Percentiles rank a stretch among this genome's conserved stretches.
phyloP scores from a whole-genome alignment of 176 grass and related monocot genomes.

The Triticum dicoccoides region DNA sequence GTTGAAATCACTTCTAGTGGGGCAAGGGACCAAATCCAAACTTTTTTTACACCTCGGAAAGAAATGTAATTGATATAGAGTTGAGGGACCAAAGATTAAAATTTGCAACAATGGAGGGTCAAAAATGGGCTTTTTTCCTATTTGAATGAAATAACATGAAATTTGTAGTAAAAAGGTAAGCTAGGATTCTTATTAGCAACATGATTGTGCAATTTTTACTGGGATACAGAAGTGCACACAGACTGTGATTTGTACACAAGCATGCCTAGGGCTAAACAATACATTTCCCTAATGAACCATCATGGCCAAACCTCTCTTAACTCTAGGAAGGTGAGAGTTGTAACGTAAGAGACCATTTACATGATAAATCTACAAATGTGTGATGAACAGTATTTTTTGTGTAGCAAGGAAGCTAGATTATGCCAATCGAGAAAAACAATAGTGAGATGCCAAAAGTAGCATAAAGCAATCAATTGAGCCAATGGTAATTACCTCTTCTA shows the following conservation, averaged over 20 bases:
- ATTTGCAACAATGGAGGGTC: background rate
- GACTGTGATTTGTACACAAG: background rate
- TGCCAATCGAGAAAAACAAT: background rate
- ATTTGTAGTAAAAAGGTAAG: background rate
- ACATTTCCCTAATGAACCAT: background rate
- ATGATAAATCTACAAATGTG: background rate
- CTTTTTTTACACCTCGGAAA: background rate
- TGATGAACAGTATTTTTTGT: background rate
- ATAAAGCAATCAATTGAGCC: slow-evolving; percentile 1
- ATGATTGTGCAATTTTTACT: background rate
- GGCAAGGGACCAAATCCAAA: background rate
- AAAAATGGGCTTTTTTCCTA: background rate
- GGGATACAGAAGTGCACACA: too few species aligned
- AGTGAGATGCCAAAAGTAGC: background rate
- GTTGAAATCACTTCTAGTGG: background rate
- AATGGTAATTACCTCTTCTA: slow-evolving; percentile 70
- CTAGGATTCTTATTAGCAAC: background rate
- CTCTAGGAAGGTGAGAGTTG: background rate
- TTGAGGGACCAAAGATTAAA: background rate
- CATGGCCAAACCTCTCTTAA: background rate
- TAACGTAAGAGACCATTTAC: background rate
- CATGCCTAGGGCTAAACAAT: background rate
- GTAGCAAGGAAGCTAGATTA: background rate
- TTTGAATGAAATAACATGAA: background rate
- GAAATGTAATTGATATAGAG: background rate